Base-by-base conservation (phyloP, 371 early-diverging fungal species). In the Mortierella sp. region DNA sequence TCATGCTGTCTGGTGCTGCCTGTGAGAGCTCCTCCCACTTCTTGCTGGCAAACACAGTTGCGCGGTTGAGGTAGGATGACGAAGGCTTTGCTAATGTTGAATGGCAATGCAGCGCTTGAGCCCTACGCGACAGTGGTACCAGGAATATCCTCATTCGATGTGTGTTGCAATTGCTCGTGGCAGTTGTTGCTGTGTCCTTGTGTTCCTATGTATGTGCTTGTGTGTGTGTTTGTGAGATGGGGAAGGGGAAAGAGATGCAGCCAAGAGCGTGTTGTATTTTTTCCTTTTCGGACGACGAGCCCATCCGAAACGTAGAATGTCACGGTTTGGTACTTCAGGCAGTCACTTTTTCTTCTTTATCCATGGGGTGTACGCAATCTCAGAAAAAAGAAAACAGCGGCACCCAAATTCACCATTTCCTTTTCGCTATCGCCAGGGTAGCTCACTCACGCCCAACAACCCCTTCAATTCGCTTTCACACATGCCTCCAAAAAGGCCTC, bases 11-110 rank as follows among this genome's bases (percentile, higher is more conserved):
- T 11, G 88, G 84, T 21, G 90, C 83, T 0, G 91, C 90, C 44
- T 88, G 70, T 13, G 89, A 89, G 7, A 95, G 88, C 16, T 84
- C 82, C 8, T 93, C 93, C 96, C 96, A 95, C 82, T 95, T 94
- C 42, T 75, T 88, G 48, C 89, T 86, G 0, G 94, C 91, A 90
- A 91, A 94, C 34, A 88, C 84, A 4, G 93, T 92, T 2, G 88
- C 84, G 47, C 91, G 87, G 48, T 91, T 89, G 48, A 94, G 82
- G n/a, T 90, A 89, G 2, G 93, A 91, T 26, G 90, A 74, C 0
- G 91, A 80, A 9, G 91, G 81, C 11, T 84, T 82, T 1, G 75
- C 73, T 55, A 86, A 80, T 24, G 91, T 84, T 28, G 91, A 90
- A 70, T 89, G 89, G 70, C 91, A 91, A 76, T 91, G 91, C 71